These are phyloP conservation scores for Epichloe gansuensis DNA, from an alignment of 2,329 filamentous ascomycete genomes.

Conservation along the genomic window DNA sequence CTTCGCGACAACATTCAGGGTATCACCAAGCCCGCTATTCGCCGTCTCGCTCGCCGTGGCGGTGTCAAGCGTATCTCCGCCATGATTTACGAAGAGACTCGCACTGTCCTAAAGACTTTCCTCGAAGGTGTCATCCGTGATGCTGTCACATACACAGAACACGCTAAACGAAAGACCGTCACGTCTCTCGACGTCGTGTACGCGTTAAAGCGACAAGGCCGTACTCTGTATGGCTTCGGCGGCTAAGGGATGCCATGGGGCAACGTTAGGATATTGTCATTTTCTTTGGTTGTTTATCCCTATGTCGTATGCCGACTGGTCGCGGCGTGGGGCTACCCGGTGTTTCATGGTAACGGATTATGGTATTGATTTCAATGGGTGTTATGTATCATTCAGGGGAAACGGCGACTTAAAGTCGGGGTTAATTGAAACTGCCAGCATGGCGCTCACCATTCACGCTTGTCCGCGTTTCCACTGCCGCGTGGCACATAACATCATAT, in stretches of 20 bases:
- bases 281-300: background rate
- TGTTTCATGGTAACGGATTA: constrained; percentile 28
- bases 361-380: constrained; percentile 13
- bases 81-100: constrained; percentile 75
- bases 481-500: too few relatives aligned
- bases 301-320: background rate
- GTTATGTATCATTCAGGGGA: constrained; percentile 31
- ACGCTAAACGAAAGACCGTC: constrained; percentile 72
- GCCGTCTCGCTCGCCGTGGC: constrained; percentile 95
- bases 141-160: constrained; percentile 67
- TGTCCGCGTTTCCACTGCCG: background rate
- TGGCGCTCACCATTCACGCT: constrained; percentile 10
- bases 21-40: constrained; percentile 97
- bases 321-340: constrained; percentile 15
- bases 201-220: constrained; percentile 55
- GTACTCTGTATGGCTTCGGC: constrained; percentile 81
- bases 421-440: constrained; percentile 21
- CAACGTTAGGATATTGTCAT: constrained; percentile 25
- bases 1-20: constrained; percentile 99
- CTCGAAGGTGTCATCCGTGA: constrained; percentile 66
- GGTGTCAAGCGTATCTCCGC: constrained; percentile 99
- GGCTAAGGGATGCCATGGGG: constrained; percentile 40
- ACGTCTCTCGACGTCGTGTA: constrained; percentile 58
- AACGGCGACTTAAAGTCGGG: constrained; percentile 19
- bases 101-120: constrained; percentile 67